Base-by-base conservation (phyloP, 192 early-diverging fungal genomes). In the Ambispora gerdemannii region DNA sequence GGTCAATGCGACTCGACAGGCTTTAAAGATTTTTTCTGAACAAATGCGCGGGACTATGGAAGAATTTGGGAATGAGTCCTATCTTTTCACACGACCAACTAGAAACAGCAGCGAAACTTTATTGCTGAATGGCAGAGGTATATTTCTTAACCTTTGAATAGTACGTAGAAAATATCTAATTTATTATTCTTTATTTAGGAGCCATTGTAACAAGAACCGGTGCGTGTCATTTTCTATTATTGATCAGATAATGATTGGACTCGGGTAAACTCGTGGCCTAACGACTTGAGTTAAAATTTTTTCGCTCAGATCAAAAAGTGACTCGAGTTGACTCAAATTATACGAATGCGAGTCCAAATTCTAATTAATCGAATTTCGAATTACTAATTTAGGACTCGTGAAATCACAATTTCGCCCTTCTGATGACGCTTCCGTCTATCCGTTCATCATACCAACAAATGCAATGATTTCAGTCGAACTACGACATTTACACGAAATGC, bases 381-480 rank as follows among this genome's bases (percentile, higher is more conserved):
- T n/a, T n/a, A n/a, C n/a, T n/a, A n/a, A n/a, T n/a, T 76, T 30
- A 61, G 60, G 78, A 10, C 71, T 82, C 74, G 72, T 87, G 2
- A 74, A 79, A 34, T 80, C 80, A 7, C 58, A 81, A 19, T 86
- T 88, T 63, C 70, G 84, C 35, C 86, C 88, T 11, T 81, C 78
- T n/a, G 88, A 89, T 75, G 87, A 89, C 69, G 70, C 84, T 4
- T 75, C 74, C 22, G 75, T 78, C 0, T 78, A 85, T 31, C 85
- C 88, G 13, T 89, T 86, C 62, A 31, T 78, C 33, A 83, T 89
- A 17, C 83, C 88, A 31, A 75, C 77, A 31, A 89, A 89, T 59
- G 85, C 86, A 3, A 87, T 89, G 71, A 64, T 85, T 2, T 71
- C 82, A 13, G 86, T 88, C 2, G 89, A 87, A 70, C 76, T 91